Evolutionary conservation across 352 stramenopile species (phyloP).

Genomic region (Halophytophthora batemanensis): DNA sequence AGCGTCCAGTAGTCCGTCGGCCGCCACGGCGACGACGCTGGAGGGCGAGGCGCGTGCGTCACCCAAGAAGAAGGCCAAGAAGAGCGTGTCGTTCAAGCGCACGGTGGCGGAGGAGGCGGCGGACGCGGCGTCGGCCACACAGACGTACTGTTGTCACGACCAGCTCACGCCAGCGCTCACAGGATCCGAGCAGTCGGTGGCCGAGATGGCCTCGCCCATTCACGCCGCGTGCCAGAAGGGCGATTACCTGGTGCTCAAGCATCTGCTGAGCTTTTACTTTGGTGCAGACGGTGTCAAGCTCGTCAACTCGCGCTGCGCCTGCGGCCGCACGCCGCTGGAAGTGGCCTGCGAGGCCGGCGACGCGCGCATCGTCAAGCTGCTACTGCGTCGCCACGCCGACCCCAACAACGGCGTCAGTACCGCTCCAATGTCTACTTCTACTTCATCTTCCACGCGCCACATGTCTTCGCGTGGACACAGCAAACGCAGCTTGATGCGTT

Average conservation of each 20-base stretch:
- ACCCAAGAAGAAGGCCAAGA: constrained; percentile 34
- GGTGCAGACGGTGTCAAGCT: constrained; percentile 53
- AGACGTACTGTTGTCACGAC: constrained; percentile 3
- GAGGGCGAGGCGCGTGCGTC: constrained; percentile 10
- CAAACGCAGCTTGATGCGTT: constrained; percentile 19
- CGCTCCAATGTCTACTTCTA: not conserved
- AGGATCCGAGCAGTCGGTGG: constrained; percentile 10
- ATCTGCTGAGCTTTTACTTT: constrained; percentile 68
- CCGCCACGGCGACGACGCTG: not conserved
- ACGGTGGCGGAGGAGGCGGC: constrained; percentile 18
- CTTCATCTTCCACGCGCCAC: not conserved
- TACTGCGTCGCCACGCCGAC: constrained; percentile 58
- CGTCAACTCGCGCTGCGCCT: constrained; percentile 63
- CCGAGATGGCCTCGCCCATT: constrained; percentile 49
- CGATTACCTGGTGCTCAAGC: constrained; percentile 65
- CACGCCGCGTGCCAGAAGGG: constrained; percentile 59
- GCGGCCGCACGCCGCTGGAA: constrained; percentile 68
- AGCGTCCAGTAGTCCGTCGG: not conserved
- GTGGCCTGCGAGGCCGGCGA: constrained; percentile 60
- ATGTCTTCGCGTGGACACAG: constrained; percentile 21
- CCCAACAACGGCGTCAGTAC: constrained; percentile 35
- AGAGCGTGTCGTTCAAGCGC: constrained; percentile 62
- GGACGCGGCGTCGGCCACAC: not conserved
- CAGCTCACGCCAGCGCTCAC: constrained; percentile 20
- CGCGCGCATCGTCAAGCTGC: constrained; percentile 50